phyloP scores from a whole-genome alignment of 768 basidiomycete genomes.

The Lactarius psammicola region DNA sequence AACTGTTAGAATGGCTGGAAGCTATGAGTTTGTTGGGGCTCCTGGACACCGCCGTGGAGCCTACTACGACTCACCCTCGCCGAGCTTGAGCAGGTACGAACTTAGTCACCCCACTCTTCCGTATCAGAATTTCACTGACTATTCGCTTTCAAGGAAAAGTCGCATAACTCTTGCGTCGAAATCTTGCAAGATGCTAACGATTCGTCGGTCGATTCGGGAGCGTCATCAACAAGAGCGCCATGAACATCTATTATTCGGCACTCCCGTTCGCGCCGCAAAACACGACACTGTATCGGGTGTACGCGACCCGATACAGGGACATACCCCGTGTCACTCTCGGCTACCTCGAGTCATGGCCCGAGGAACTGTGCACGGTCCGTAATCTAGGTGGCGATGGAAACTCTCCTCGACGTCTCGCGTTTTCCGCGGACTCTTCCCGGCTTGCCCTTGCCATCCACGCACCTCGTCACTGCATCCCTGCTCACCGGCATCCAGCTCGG shows the following conservation, averaged over 20 bases:
- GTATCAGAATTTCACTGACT: neutral
- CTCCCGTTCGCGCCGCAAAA: slow-evolving; percentile 19
- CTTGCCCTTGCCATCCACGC: slow-evolving; percentile 8
- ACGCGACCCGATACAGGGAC: slow-evolving; percentile 18
- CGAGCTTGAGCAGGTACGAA: slow-evolving; percentile 12
- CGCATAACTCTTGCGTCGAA: slow-evolving; percentile 3
- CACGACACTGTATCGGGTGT: slow-evolving; percentile 21
- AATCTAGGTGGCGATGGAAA: slow-evolving; percentile 6
- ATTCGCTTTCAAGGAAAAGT: neutral
- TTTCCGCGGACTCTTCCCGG: slow-evolving; percentile 14
- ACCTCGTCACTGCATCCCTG: slow-evolving; percentile 11
- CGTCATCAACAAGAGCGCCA: slow-evolving; percentile 16
- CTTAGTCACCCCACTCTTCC: neutral
- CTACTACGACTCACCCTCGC: slow-evolving; percentile 10
- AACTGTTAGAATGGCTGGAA: slow-evolving; percentile 23
- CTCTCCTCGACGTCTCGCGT: slow-evolving; percentile 15
- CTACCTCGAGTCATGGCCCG: slow-evolving; percentile 29
- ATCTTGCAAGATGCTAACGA: slow-evolving; percentile 19
- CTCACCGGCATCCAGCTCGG: slow-evolving; percentile 17
- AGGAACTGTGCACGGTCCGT: slow-evolving; percentile 23
- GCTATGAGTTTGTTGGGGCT: slow-evolving; percentile 15
- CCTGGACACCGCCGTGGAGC: slow-evolving; percentile 18
- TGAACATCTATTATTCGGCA: slow-evolving; percentile 20
- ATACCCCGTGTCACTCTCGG: slow-evolving; percentile 31
- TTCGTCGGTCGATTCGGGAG: slow-evolving; percentile 21